A percentile compares a stretch with the other conserved stretches of the same genome.
Evolutionary conservation across 164 flowering plant species (phyloP).

Genomic region (Malania oleifera): DNA sequence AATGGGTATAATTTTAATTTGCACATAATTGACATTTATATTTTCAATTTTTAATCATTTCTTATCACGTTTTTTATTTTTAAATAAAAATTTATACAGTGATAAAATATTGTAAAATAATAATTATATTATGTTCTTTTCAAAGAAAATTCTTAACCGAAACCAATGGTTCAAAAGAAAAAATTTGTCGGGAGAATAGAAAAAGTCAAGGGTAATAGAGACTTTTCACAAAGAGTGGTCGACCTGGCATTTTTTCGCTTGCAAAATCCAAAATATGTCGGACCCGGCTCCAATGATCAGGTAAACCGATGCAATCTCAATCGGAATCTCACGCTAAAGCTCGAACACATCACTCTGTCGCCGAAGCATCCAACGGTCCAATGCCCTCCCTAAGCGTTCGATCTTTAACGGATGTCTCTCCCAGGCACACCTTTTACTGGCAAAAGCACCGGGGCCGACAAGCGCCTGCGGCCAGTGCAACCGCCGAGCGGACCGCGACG

Average conservation of each 20-base stretch:
- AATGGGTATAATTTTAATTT: too few relatives aligned
- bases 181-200: not conserved
- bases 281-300: conserved; percentile 5
- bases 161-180: too few relatives aligned
- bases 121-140: too few relatives aligned
- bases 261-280: conserved; percentile 1
- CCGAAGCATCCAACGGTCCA: not conserved
- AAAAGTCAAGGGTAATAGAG: not conserved
- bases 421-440: not conserved
- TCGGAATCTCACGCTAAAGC: too few relatives aligned
- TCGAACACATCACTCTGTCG: not conserved
- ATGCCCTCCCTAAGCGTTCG: not conserved
- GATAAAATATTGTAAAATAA: too few relatives aligned
- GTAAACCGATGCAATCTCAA: too few relatives aligned
- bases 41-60: too few relatives aligned
- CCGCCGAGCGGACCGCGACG: conserved; percentile 17
- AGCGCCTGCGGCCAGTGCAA: conserved; percentile 1
- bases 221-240: conserved; percentile 1
- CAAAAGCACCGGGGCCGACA: conserved; percentile 18
- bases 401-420: not conserved
- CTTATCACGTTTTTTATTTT: too few relatives aligned
- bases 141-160: too few relatives aligned
- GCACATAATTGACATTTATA: too few relatives aligned
- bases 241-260: not conserved
- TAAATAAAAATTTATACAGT: too few relatives aligned